Evolutionary conservation across 768 basidiomycete species (phyloP).

Genomic region (Suillus lakei): DNA sequence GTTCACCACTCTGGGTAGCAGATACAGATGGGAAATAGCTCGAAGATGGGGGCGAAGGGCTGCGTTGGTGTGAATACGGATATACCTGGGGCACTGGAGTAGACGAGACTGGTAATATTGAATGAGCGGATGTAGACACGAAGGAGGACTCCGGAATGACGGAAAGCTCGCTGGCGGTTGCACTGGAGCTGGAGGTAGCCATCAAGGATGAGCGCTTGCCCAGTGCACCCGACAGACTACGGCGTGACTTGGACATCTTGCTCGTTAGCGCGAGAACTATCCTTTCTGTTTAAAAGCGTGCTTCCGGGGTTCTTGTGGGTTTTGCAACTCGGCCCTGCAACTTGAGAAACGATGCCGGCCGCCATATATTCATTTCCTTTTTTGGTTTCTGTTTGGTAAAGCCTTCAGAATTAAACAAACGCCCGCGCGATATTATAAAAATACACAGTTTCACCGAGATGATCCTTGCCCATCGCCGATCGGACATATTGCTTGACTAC

Average conservation of each 20-base stretch:
- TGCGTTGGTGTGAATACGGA: constrained; percentile 28
- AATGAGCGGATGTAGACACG: constrained; percentile 29
- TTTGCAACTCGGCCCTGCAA: not conserved
- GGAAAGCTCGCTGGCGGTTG: constrained; percentile 22
- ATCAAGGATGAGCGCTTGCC: constrained; percentile 23
- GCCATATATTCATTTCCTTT: constrained; percentile 9
- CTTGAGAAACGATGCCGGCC: not conserved
- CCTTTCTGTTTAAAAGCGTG: constrained; percentile 11
- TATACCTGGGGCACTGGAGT: constrained; percentile 13
- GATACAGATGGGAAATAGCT: constrained; percentile 73
- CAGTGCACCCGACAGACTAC: constrained; percentile 16
- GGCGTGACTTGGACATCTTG: constrained; percentile 34
- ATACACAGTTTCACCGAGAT: too few relatives aligned
- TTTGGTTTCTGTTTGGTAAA: constrained; percentile 18
- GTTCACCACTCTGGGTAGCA: constrained; percentile 49
- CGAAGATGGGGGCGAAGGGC: constrained; percentile 77
- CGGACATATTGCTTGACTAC: too few relatives aligned
- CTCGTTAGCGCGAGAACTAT: not conserved
- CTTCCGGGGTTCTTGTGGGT: not conserved
- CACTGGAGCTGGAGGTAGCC: constrained; percentile 15
- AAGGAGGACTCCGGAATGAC: constrained; percentile 18
- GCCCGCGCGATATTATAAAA: too few relatives aligned
- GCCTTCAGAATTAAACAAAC: constrained; percentile 21
- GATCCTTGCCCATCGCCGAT: too few relatives aligned
- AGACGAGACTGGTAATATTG: constrained; percentile 19